These are phyloP conservation scores for cucumber (Cucumis sativus) DNA, from an alignment of 306 rosid genomes.

Conservation along the genomic window DNA sequence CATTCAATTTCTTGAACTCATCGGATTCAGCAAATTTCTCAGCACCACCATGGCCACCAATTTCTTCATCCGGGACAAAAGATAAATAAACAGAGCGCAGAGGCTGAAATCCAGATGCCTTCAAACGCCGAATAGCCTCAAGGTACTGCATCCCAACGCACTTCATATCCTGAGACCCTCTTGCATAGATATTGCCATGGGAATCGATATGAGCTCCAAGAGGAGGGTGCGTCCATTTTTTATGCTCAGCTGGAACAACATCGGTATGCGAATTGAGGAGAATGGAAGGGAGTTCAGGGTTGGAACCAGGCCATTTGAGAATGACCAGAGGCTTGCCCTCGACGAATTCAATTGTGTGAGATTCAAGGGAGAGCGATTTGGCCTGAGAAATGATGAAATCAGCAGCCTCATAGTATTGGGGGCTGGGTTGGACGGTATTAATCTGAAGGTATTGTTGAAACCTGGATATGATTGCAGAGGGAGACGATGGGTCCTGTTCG, in stretches of 20 bases:
- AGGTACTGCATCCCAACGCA: slow-evolving; percentile 89
- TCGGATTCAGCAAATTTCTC: slow-evolving; percentile 37
- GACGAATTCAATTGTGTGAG: slow-evolving; percentile 47
- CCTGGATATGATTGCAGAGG: slow-evolving; percentile 25
- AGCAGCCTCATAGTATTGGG: slow-evolving; percentile 45
- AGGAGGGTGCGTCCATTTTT: slow-evolving; percentile 69
- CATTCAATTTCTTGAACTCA: slow-evolving; percentile 42
- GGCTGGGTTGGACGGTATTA: slow-evolving; percentile 73
- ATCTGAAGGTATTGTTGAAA: slow-evolving; percentile 76
- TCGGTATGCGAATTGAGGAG: slow-evolving; percentile 90
- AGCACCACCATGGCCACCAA: slow-evolving; percentile 75
- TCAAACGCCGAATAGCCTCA: slow-evolving; percentile 64
- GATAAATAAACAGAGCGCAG: slow-evolving; percentile 41
- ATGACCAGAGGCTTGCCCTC: slow-evolving; percentile 54
- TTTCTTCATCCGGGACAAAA: slow-evolving; percentile 83
- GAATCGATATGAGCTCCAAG: slow-evolving; percentile 53
- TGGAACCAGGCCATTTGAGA: slow-evolving; percentile 69
- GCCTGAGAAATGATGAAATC: slow-evolving; percentile 49
- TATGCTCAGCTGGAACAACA: slow-evolving; percentile 59
- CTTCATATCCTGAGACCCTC: slow-evolving; percentile 95
- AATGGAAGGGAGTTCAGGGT: slow-evolving; percentile 48
- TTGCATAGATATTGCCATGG: slow-evolving; percentile 36
- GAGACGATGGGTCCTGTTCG: slow-evolving; percentile 1
- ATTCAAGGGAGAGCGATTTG: slow-evolving; percentile 49
- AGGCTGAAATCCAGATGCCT: slow-evolving; percentile 41